Conservation (phyloP, 371 early-diverging fungal genomes). For the Nematocida ironsii region DNA sequence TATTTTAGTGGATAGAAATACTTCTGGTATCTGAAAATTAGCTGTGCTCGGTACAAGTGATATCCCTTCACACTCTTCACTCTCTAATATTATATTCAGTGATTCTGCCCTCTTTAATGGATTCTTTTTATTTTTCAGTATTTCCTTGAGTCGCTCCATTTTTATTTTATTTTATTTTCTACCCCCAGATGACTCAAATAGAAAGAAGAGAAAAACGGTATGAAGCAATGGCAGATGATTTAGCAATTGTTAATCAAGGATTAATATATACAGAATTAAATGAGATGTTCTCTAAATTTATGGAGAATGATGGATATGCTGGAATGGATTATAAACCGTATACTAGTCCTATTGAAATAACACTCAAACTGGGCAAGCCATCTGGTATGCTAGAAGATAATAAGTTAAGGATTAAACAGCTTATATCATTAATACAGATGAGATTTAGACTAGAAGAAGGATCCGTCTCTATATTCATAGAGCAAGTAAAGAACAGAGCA, state of each 20-base stretch:
- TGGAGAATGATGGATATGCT: constrained; percentile 80
- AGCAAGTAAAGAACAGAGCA: constrained; percentile 93
- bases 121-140: constrained; percentile 25
- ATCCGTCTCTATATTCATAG: constrained; percentile 93
- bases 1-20: constrained; percentile 60
- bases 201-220: constrained; percentile 51
- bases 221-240: constrained; percentile 40
- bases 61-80: constrained; percentile 15
- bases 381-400: constrained; percentile 94
- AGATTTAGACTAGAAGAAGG: constrained; percentile 82
- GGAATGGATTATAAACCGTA: constrained; percentile 96
- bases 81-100: constrained; percentile 35
- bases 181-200: constrained; percentile 55
- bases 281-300: constrained; percentile 71
- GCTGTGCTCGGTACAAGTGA: constrained; percentile 61
- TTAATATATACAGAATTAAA: constrained; percentile 69
- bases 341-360: constrained; percentile 94
- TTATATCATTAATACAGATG: constrained; percentile 94
- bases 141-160: constrained; percentile 36
- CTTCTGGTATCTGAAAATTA: constrained; percentile 67
- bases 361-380: constrained; percentile 95
- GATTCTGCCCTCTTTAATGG: constrained; percentile 27
- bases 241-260: constrained; percentile 58
- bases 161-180: constrained; percentile 52
- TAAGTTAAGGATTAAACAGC: constrained; percentile 94